A percentile compares a stretch with the other conserved stretches of the same genome.
Evolutionary conservation across 768 basidiomycete genomes (phyloP).

Genomic region (Lenzites betulinus): DNA sequence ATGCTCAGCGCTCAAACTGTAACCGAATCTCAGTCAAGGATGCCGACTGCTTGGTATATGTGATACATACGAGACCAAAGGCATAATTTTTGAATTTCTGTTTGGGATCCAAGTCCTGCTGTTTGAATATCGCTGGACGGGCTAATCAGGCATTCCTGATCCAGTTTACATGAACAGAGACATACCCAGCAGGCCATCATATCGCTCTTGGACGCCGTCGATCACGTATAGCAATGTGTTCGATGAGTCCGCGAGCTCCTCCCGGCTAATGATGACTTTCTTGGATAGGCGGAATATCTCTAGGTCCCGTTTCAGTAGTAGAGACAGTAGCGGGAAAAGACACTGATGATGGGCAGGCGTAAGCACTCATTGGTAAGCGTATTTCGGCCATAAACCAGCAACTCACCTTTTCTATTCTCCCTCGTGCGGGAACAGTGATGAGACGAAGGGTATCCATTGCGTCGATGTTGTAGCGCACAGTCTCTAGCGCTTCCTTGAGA

Average conservation of each 20-base stretch:
- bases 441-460: constrained; percentile 32
- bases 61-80: constrained; percentile 33
- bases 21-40: too few species aligned
- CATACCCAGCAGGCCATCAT: constrained; percentile 29
- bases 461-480: constrained; percentile 35
- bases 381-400: too few species aligned
- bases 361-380: too few species aligned
- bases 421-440: constrained; percentile 35
- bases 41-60: too few species aligned
- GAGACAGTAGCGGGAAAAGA: constrained; percentile 37
- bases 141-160: neutral
- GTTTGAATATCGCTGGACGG: constrained; percentile 29
- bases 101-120: constrained; percentile 28
- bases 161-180: neutral
- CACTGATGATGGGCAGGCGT: constrained; percentile 22
- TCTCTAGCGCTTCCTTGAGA: constrained; percentile 31
- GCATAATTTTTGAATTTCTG: constrained; percentile 32
- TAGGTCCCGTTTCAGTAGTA: constrained; percentile 37
- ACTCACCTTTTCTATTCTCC: constrained; percentile 39
- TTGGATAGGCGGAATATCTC: constrained; percentile 34
- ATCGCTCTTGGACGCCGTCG: constrained; percentile 25
- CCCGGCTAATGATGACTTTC: constrained; percentile 29
- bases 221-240: constrained; percentile 26
- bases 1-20: constrained; percentile 23
- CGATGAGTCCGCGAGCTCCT: constrained; percentile 30